Evolutionary conservation across 768 basidiomycete species (phyloP).

Genomic region (Bullera alba): DNA sequence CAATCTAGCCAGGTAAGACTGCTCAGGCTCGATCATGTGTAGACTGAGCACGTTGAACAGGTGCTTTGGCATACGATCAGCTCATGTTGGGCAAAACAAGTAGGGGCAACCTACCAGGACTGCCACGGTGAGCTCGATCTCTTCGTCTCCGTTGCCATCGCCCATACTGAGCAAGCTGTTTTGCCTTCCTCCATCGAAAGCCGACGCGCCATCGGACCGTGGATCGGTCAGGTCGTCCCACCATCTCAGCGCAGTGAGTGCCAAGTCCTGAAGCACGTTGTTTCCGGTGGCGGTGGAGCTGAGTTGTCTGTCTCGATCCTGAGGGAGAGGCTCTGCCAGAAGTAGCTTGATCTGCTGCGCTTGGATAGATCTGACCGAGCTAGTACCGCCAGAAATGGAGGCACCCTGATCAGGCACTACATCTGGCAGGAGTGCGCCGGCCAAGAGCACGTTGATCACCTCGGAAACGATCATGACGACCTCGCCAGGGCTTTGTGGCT

Average conservation of each 20-base stretch:
- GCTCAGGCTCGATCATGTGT: conserved; percentile 16
- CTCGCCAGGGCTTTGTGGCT: conserved; percentile 23
- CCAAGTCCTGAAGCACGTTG: conserved; percentile 11
- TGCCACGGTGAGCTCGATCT: conserved; percentile 30
- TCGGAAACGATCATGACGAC: conserved; percentile 26
- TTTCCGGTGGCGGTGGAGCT: conserved; percentile 5
- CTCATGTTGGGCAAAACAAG: background rate
- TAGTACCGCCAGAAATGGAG: too few species aligned
- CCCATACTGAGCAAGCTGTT: conserved; percentile 22
- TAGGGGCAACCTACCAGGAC: conserved; percentile 24
- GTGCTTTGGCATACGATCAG: conserved; percentile 14
- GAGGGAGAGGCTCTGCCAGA: background rate
- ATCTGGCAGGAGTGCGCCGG: conserved; percentile 15
- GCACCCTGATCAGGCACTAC: conserved; percentile 4
- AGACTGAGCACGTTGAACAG: conserved; percentile 32
- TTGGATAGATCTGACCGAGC: background rate
- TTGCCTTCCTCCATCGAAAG: background rate
- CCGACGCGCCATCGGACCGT: background rate
- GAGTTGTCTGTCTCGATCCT: background rate
- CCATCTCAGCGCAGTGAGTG: conserved; percentile 20
- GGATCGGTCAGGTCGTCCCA: conserved; percentile 30
- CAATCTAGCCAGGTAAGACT: conserved; percentile 54
- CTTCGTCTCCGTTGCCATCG: conserved; percentile 24
- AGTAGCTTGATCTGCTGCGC: conserved; percentile 4
- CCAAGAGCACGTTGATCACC: conserved; percentile 24